Evolutionary conservation across 768 basidiomycete genomes (phyloP).

Genomic region (Leccinellum rugosiceps): DNA sequence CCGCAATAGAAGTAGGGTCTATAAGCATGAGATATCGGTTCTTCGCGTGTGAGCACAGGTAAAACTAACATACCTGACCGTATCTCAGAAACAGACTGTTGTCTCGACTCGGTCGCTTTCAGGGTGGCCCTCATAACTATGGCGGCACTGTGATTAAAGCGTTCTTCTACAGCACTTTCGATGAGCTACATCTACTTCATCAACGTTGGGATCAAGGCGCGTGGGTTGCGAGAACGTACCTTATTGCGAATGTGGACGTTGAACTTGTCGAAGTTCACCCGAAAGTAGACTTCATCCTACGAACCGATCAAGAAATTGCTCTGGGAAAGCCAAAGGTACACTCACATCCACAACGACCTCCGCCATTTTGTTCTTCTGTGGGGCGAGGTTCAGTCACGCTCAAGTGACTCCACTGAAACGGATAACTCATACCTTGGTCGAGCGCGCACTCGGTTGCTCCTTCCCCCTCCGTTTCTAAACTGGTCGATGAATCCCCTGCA

Average conservation of each 20-base stretch:
- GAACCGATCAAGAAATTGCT: slow-evolving; percentile 1
- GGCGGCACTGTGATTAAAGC: slow-evolving; percentile 76
- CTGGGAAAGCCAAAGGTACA: not conserved
- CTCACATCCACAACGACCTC: slow-evolving; percentile 69
- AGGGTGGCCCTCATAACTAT: slow-evolving; percentile 68
- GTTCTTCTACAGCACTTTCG: slow-evolving; percentile 68
- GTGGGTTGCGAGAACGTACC: slow-evolving; percentile 39
- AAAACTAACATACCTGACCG: slow-evolving; percentile 51
- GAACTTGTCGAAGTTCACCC: slow-evolving; percentile 88
- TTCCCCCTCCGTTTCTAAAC: slow-evolving; percentile 62
- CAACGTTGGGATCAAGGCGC: slow-evolving; percentile 3
- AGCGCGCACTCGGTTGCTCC: slow-evolving; percentile 41
- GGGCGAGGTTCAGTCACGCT: slow-evolving; percentile 22
- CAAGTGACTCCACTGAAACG: not conserved
- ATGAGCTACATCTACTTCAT: slow-evolving; percentile 55
- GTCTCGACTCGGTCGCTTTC: slow-evolving; percentile 63
- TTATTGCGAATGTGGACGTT: slow-evolving; percentile 84
- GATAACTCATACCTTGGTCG: slow-evolving; percentile 47
- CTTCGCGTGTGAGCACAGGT: not conserved
- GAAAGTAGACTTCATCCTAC: slow-evolving; percentile 73
- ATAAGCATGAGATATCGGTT: not conserved
- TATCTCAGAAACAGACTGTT: slow-evolving; percentile 56
- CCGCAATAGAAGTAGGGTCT: slow-evolving; percentile 69
- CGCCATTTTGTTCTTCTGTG: slow-evolving; percentile 43
- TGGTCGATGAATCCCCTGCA: slow-evolving; percentile 20